Evolutionary conservation across 176 grass and related monocot species (phyloP), one percentile per base, ranked within the genome.

Genomic region (Lolium perenne): DNA sequence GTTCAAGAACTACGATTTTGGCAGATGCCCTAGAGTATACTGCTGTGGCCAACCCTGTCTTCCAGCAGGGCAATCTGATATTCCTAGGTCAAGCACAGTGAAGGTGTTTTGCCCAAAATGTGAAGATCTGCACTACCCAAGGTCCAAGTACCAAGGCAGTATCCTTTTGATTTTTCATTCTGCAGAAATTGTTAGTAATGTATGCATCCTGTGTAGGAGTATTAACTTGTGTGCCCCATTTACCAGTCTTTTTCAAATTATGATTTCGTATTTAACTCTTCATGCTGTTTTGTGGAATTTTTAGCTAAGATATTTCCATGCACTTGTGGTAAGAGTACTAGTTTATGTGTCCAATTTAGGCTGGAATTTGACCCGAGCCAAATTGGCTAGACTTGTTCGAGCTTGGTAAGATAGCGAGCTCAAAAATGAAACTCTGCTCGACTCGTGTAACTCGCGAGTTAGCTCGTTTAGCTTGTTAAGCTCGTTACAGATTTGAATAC

Each of bases 61-160:
- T 83, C 96, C 96, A 62, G 93, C 94, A 65, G 96, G 96, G 23
- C 96, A 98, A 86, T 90, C 93, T 21, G 96, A 98, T 74, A 89
- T 98, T 88, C 84, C 93, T 86, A 93, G 96, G 71, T 95, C 93
- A 3, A 94, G 93, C 87, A 98, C 93, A 0, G 93, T 98, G 84
- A 98, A 98, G 77, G 89, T 95, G 72, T 98, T 95, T 91, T 98
- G 96, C 84, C 92, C 96, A 12, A 98, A 98, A 88, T 98, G 96
- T 63, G 96, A 98, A 81, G 96, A 98, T 86, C 78, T 98, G 32
- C 93, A 95, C 21, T 94, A 95, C 84, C 96, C 96, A 84, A 91
- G 93, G 80, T 98, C 96, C 47, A 98, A 95, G 84, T 95, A 92
- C 74, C 96, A 98, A 95, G 96, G 93, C 86, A 98, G 96, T 98